Evolutionary conservation across 768 basidiomycete genomes (phyloP).

Genomic region (Boletales sp.): DNA sequence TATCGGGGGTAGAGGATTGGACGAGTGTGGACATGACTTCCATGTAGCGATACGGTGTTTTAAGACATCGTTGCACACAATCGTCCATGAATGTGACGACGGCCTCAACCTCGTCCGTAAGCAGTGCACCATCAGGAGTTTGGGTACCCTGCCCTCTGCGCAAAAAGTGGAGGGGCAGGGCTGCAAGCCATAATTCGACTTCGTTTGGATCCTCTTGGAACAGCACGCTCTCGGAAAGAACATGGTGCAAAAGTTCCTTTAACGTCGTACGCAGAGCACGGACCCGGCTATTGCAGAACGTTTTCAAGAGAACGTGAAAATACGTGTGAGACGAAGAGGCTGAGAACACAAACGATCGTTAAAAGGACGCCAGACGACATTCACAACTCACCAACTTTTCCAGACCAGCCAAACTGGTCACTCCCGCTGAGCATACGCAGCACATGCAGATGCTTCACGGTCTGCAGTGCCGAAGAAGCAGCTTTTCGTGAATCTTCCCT

Average conservation of each 20-base stretch:
- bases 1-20: conserved; percentile 8
- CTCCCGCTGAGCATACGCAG: conserved; percentile 70
- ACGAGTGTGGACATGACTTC: conserved; percentile 55
- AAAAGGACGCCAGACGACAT: background rate
- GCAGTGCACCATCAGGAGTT: conserved; percentile 48
- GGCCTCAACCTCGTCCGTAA: conserved; percentile 54
- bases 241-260: conserved; percentile 50
- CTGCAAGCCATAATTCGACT: conserved; percentile 67
- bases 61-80: conserved; percentile 76
- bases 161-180: conserved; percentile 46
- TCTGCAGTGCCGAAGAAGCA: conserved; percentile 36
- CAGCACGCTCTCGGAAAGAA: conserved; percentile 70
- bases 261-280: conserved; percentile 53
- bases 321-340: conserved; percentile 57
- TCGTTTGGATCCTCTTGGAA: conserved; percentile 79
- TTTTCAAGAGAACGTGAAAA: conserved; percentile 67
- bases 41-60: conserved; percentile 82
- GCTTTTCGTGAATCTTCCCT: conserved; percentile 10
- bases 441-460: conserved; percentile 73
- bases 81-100: conserved; percentile 78
- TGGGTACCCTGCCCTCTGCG: conserved; percentile 34
- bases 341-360: conserved; percentile 10
- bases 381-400: conserved; percentile 57
- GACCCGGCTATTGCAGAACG: conserved; percentile 49
- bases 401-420: conserved; percentile 77